Conservation (phyloP, 371 early-diverging fungal genomes). For the Capillidium heterosporum region DNA sequence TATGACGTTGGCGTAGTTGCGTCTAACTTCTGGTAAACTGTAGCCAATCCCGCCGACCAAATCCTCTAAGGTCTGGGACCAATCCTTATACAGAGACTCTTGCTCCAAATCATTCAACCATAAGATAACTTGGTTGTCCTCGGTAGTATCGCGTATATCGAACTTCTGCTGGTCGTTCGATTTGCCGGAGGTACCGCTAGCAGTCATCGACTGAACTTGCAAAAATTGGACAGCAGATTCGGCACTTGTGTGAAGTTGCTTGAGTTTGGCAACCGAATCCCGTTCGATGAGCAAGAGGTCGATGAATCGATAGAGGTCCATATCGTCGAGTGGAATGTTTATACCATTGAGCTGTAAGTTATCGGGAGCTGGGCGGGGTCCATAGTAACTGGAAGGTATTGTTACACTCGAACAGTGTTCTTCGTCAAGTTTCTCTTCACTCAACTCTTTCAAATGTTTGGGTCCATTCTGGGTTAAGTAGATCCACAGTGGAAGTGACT, state of each 20-base stretch:
- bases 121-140: constrained; percentile 21
- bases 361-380: constrained; percentile 13
- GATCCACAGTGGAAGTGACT: constrained; percentile 38
- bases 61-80: constrained; percentile 23
- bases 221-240: constrained; percentile 45
- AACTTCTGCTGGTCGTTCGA: constrained; percentile 14
- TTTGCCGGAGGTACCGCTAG: constrained; percentile 8
- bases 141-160: constrained; percentile 65
- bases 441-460: constrained; percentile 54
- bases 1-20: constrained; percentile 48
- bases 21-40: constrained; percentile 35
- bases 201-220: constrained; percentile 17
- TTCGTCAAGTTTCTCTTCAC: constrained; percentile 16
- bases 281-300: constrained; percentile 23
- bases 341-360: constrained; percentile 52
- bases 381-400: background rate
- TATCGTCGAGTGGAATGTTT: constrained; percentile 21
- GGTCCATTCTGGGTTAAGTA: constrained; percentile 66
- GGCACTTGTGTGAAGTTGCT: constrained; percentile 26
- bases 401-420: background rate
- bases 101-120: constrained; percentile 87
- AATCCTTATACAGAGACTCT: constrained; percentile 52
- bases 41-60: constrained; percentile 7
- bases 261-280: constrained; percentile 20
- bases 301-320: constrained; percentile 40